Evolutionary conservation across 148 eudicot genomes (phyloP).

Genomic region (Salicornia ramosissima): DNA sequence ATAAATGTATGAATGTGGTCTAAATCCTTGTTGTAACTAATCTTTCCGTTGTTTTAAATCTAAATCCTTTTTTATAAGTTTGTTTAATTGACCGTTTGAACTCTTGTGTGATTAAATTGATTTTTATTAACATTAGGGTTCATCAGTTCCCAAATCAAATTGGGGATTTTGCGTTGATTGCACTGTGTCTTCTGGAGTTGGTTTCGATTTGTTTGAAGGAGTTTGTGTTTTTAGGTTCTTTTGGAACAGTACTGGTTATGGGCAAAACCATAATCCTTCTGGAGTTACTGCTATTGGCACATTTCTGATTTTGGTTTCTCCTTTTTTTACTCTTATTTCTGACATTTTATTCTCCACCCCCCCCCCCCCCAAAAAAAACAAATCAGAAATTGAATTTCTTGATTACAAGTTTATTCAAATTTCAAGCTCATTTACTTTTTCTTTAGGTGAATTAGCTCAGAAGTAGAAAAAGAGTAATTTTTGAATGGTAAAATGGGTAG

Average conservation of each 20-base stretch:
- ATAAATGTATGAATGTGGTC: too few species aligned
- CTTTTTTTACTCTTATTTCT: slow-evolving; percentile 49
- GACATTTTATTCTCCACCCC: slow-evolving; percentile 46
- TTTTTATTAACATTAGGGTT: too few species aligned
- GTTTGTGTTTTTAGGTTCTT: slow-evolving; percentile 51
- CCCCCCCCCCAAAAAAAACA: too few species aligned
- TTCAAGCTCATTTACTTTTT: background rate
- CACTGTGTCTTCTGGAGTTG: too few species aligned
- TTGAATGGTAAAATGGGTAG: background rate
- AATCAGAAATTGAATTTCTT: too few species aligned
- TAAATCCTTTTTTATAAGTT: too few species aligned
- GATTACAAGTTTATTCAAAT: slow-evolving; percentile 3
- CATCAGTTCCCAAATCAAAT: too few species aligned
- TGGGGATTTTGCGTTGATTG: too few species aligned
- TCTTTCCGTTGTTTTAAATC: too few species aligned
- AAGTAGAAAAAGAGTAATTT: background rate
- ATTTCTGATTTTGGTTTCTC: slow-evolving; percentile 59
- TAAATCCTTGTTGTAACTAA: too few species aligned
- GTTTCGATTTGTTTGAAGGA: slow-evolving; percentile 51
- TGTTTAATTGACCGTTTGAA: too few species aligned
- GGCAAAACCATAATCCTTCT: slow-evolving; percentile 95
- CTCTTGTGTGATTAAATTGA: too few species aligned
- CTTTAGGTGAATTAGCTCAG: background rate
- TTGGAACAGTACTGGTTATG: slow-evolving; percentile 72
- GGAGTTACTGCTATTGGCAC: slow-evolving; percentile 96